These are phyloP conservation scores for Xylona heveae DNA, from an alignment of 495 filamentous ascomycete species.

Conservation along the genomic window DNA sequence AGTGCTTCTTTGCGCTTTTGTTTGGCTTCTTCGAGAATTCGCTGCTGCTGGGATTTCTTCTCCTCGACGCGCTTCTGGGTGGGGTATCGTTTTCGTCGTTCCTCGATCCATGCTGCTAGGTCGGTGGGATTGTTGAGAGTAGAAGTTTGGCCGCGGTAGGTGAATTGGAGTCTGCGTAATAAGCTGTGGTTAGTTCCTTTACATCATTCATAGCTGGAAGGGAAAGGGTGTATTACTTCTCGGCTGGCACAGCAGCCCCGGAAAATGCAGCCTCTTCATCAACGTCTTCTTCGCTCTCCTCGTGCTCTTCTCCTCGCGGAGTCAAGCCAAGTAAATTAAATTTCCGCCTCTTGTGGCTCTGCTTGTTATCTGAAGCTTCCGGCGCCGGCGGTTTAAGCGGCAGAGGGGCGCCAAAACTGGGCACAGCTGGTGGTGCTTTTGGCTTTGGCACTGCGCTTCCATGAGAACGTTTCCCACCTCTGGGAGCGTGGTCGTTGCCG, in stretches of 20 bases:
- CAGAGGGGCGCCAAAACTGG: constrained; percentile 38
- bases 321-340: constrained; percentile 66
- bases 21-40: constrained; percentile 1
- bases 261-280: constrained; percentile 34
- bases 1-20: constrained; percentile 3
- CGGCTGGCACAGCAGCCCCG: constrained; percentile 10
- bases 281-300: constrained; percentile 54
- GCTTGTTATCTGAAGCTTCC: constrained; percentile 18
- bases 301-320: constrained; percentile 48
- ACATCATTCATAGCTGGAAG: constrained; percentile 15
- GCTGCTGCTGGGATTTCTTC: constrained; percentile 1
- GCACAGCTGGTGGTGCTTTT: constrained; percentile 30
- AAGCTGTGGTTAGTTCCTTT: constrained; percentile 13
- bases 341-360: constrained; percentile 46
- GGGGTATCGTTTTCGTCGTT: constrained; percentile 58
- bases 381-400: constrained; percentile 37
- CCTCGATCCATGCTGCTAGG: constrained; percentile 57
- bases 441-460: constrained; percentile 15
- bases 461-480: too few relatives aligned
- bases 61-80: constrained; percentile 22
- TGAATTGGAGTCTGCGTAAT: constrained; percentile 12
- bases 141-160: constrained; percentile 13
- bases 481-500: too few relatives aligned
- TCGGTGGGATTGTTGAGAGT: constrained; percentile 35
- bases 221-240: constrained; percentile 17